Evolutionary conservation across 371 early-diverging fungal species (phyloP), one percentile per base, ranked within the genome.

Genomic region (Mucor velutinosus): DNA sequence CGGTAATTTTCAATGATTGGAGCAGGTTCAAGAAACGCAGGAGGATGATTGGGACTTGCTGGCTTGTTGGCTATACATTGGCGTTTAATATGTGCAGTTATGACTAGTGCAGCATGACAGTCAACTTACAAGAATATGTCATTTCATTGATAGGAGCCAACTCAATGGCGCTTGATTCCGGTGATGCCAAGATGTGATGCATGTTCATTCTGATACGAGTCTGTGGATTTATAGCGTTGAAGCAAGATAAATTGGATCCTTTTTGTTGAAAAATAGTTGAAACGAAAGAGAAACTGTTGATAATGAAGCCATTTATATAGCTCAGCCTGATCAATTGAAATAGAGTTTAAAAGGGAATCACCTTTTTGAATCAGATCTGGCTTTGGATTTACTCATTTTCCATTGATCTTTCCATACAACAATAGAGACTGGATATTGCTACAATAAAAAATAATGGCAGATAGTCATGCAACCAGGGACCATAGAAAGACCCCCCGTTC

Each of bases 1-100:
- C 30, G 45, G 27, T 45, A 43, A 14, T 56, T 43, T 29, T 55
- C 29, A 23, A 35, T 25, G 19, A 49, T 32, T n/a, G 62, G 62
- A 23, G 23, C 33, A 19, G 68, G 68, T 19, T 67, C 68, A 33
- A 67, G 63, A 47, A 67, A 67, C 17, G 47, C 45, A 21, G 68
- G 68, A 45, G 43, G 49, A 53, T 37, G 39, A 15, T 43, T n/a
- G 5, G 25, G n/a, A 25, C 6, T 33, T 10, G 53, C 14, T 4
- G 53, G 15, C 14, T 53, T 53, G 7, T 27, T 15, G 53, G 27
- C 53, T 53, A 21, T 1, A 14, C 0, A 2, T 7, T 3, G 12
- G 27, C 6, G 4, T 15, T 53, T 25, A 53, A 15, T 27, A 53
- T 25, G n/a, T 17, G 19, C 3, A 49, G 10, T 25, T 12, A 25